Percentiles rank a stretch among this genome's conserved stretches.
Conservation (phyloP, 2,329 filamentous ascomycete genomes). For the Cercospora sp. region DNA sequence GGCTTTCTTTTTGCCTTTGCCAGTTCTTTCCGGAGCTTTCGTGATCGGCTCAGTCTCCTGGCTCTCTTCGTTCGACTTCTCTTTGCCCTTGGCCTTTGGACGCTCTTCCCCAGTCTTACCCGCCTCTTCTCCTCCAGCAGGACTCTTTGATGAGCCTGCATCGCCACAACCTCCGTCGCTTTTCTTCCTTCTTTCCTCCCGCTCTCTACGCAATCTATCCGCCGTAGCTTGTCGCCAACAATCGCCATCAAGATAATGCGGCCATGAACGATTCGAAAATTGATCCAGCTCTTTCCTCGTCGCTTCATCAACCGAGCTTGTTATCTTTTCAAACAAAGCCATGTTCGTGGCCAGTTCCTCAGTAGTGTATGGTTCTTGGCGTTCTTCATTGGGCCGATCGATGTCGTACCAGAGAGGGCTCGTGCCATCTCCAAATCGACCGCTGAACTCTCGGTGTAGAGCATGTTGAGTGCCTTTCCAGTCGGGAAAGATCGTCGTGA, state of each 20-base stretch:
- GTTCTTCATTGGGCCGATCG: background rate
- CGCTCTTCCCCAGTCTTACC: background rate
- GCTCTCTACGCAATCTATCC: background rate
- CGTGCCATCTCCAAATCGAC: background rate
- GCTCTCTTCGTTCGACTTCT: background rate
- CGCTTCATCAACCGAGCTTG: background rate
- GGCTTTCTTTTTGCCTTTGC: background rate
- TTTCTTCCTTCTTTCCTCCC: background rate
- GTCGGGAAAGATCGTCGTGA: background rate
- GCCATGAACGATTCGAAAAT: background rate
- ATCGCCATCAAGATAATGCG: background rate
- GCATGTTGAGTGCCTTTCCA: background rate
- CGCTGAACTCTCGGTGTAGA: background rate
- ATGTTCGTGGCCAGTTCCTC: background rate
- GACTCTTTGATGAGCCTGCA: background rate
- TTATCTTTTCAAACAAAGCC: background rate
- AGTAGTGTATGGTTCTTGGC: background rate
- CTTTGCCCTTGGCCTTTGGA: background rate
- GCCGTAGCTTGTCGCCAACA: background rate
- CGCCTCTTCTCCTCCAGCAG: background rate
- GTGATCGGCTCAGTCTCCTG: background rate
- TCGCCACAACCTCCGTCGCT: background rate
- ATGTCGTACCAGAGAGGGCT: background rate
- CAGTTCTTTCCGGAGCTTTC: background rate
- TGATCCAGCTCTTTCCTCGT: background rate